Conservation (phyloP, 345 rosid species). For the Sisymbrium irio region DNA sequence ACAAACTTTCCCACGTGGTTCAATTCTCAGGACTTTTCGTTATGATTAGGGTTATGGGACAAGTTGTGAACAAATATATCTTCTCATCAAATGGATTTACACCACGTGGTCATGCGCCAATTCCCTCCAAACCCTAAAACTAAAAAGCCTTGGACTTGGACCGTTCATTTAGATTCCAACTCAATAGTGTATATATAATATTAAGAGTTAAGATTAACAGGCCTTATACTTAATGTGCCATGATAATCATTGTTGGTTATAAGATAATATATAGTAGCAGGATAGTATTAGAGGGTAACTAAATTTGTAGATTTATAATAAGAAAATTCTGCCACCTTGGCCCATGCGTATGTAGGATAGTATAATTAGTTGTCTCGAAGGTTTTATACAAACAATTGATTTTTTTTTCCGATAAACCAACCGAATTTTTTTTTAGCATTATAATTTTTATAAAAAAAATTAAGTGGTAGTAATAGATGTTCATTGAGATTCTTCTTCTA, state of each 20-base stretch:
- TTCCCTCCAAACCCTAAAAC: conserved; percentile 25
- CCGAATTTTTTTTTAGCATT: background rate
- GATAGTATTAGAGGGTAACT: background rate
- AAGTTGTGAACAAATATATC: conserved; percentile 9
- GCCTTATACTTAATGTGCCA: conserved; percentile 24
- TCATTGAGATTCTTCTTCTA: conserved; percentile 22
- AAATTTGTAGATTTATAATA: background rate
- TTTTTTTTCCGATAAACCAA: background rate
- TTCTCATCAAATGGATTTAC: conserved; percentile 24
- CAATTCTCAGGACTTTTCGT: conserved; percentile 27
- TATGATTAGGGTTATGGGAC: conserved; percentile 40
- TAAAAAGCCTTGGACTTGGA: conserved; percentile 22
- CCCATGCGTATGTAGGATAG: conserved; percentile 48
- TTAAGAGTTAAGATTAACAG: background rate
- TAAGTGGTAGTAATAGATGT: background rate
- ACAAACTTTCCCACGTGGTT: conserved; percentile 48
- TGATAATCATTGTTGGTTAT: conserved; percentile 25
- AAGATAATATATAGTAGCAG: conserved; percentile 10
- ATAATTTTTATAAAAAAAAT: background rate
- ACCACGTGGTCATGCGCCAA: conserved; percentile 23
- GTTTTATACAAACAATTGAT: conserved; percentile 18
- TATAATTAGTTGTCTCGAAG: conserved; percentile 35
- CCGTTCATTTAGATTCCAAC: conserved; percentile 16
- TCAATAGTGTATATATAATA: background rate
- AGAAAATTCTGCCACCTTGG: conserved; percentile 47